Evolutionary conservation across 176 grass and related monocot genomes (phyloP), one percentile per base, ranked within the genome.

Genomic region (Carex scoparia): DNA sequence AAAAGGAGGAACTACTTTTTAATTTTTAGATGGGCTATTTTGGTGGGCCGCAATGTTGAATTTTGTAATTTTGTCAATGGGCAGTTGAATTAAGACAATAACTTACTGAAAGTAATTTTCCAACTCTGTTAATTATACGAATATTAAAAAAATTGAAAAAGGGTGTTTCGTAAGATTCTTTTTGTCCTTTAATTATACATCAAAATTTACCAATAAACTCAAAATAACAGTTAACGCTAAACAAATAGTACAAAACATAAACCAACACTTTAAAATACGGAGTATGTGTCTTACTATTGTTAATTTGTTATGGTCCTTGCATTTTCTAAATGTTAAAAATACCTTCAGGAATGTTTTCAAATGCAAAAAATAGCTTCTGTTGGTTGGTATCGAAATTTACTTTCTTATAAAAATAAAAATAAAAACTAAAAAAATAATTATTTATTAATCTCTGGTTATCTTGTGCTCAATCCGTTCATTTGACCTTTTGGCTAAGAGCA

Each of bases 401-500:
- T 7, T 46, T 46, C 1, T 8, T 48, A 37, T 48, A 8, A 1
- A 48, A 46, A 48, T 23, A 23, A 23, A 23, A 23, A n/a, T n/a
- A n/a, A 48, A 48, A 10, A 1, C 8, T 48, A 48, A 48, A 48
- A 48, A 46, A 48, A 18, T 57, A 15, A 7, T 46, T 46, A 7
- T 46, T 46, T 37, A 37, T 46, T 46, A 46, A 46, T 46, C 7
- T 46, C 6, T 46, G 42, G 0, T 46, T 1, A 37, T 37, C 35
- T 37, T 37, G 35, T 37, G 35, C 35, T 37, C 35, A 37, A 3
- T 37, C 35, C 0, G 35, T 37, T 37, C 35, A 37, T 37, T 37
- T 37, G 23, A 23, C 23, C 89, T 96, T 96, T 96, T 95, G 87
- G 80, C 86, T 89, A 91, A 93, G 87, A 91, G 91, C 91, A 95